Conservation (phyloP, 495 filamentous ascomycete species). For the Lophiostoma macrostomum region DNA sequence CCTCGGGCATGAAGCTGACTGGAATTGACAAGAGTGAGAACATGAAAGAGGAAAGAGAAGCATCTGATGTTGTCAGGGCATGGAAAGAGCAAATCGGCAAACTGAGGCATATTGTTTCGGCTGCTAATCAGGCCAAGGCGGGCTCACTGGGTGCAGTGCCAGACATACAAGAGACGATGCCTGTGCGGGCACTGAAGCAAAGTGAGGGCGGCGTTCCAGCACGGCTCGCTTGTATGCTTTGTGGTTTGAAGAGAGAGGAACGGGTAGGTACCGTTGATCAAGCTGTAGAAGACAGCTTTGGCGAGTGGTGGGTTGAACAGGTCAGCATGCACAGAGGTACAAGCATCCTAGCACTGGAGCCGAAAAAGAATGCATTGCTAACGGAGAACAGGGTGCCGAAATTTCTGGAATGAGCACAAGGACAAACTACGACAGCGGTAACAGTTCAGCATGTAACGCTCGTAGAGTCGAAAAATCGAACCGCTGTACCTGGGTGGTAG, state of each 20-base stretch:
- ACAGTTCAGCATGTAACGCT: no score
- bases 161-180: slow-evolving; percentile 61
- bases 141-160: slow-evolving; percentile 51
- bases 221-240: slow-evolving; percentile 77
- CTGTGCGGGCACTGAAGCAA: slow-evolving; percentile 55
- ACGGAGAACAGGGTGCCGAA: slow-evolving; percentile 58
- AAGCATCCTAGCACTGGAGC: background rate
- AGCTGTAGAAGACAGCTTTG: slow-evolving; percentile 80
- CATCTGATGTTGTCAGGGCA: slow-evolving; percentile 65
- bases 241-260: slow-evolving; percentile 84
- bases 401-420: slow-evolving; percentile 80
- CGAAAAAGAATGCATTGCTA: slow-evolving; percentile 16
- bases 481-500: no score
- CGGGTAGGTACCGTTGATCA: slow-evolving; percentile 70
- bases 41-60: slow-evolving; percentile 83
- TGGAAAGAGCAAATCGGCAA: slow-evolving; percentile 71
- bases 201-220: slow-evolving; percentile 64
- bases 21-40: slow-evolving; percentile 75
- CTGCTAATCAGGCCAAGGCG: slow-evolving; percentile 46
- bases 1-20: slow-evolving; percentile 83
- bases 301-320: slow-evolving; percentile 94
- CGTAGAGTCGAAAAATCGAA: no score
- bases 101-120: slow-evolving; percentile 54
- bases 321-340: slow-evolving; percentile 52
- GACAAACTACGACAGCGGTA: slow-evolving; percentile 61